Conservation (phyloP, 331 rosid genomes). For the Arachis monticola region DNA sequence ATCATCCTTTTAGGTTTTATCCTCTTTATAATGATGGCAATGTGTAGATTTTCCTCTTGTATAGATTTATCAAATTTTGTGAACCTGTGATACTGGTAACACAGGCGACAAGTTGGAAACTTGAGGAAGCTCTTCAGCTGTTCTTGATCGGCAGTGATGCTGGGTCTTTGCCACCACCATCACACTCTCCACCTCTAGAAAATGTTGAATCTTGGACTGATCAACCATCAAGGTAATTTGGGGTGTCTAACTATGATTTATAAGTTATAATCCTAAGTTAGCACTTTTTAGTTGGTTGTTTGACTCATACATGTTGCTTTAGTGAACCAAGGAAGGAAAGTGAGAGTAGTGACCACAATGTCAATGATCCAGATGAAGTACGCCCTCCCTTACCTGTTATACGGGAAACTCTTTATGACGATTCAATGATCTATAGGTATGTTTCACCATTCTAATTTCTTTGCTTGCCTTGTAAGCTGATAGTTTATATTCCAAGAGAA, state of each 20-base stretch:
- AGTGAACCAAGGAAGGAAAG: slow-evolving; percentile 54
- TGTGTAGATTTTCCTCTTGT: neutral
- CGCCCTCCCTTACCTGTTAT: slow-evolving; percentile 95
- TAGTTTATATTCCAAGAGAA: slow-evolving; percentile 24
- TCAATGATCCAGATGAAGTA: slow-evolving; percentile 67
- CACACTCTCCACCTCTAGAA: slow-evolving; percentile 51
- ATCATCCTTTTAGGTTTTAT: no score
- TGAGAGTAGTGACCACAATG: slow-evolving; percentile 53
- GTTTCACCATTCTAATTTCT: slow-evolving; percentile 34
- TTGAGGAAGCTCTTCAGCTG: slow-evolving; percentile 96
- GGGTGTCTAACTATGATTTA: neutral
- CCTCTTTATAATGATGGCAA: neutral
- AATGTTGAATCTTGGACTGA: slow-evolving; percentile 50
- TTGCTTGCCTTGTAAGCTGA: slow-evolving; percentile 5
- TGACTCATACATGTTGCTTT: slow-evolving; percentile 26
- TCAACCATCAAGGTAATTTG: slow-evolving; percentile 50
- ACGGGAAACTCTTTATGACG: slow-evolving; percentile 93
- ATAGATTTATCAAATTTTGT: slow-evolving; percentile 23
- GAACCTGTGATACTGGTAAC: slow-evolving; percentile 4
- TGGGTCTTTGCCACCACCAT: slow-evolving; percentile 46
- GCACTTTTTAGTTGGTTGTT: slow-evolving; percentile 22
- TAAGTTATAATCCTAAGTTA: neutral
- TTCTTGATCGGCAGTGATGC: slow-evolving; percentile 75
- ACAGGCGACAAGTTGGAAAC: slow-evolving; percentile 96
- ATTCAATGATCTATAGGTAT: slow-evolving; percentile 74